A percentile compares a stretch with the other conserved stretches of the same genome.
Evolutionary conservation across 345 rosid species (phyloP).

Genomic region (Carallia brachiata): DNA sequence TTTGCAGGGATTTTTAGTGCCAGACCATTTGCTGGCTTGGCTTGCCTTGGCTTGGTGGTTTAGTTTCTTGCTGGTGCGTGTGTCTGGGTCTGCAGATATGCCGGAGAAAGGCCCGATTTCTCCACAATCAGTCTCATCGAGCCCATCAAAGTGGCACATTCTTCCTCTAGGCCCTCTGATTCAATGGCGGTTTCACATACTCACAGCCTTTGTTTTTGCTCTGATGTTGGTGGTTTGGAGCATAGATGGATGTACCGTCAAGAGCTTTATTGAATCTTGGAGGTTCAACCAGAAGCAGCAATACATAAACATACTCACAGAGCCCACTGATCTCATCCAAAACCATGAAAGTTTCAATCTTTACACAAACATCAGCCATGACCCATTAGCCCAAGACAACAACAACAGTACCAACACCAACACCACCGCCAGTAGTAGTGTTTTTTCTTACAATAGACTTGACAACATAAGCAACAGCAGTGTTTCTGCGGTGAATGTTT

Average conservation of each 20-base stretch:
- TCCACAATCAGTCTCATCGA: conserved; percentile 19
- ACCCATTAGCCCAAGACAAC: conserved; percentile 17
- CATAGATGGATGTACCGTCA: conserved; percentile 61
- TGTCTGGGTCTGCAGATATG: conserved; percentile 37
- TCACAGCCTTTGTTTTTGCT: conserved; percentile 56
- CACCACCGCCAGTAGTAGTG: too few relatives aligned
- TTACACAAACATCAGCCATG: conserved; percentile 3
- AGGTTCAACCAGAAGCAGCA: conserved; percentile 38
- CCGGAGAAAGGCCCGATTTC: conserved; percentile 52
- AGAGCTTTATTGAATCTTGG: conserved; percentile 55
- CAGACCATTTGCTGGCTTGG: too few relatives aligned
- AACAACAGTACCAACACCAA: neutral
- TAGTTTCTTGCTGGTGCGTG: neutral
- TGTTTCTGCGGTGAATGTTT: conserved; percentile 10
- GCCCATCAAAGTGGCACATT: conserved; percentile 22
- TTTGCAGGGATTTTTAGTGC: too few relatives aligned
- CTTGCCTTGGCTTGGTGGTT: neutral
- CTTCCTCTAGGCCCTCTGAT: conserved; percentile 40
- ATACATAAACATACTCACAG: neutral
- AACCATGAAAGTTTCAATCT: conserved; percentile 5
- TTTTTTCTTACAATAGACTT: neutral
- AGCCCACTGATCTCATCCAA: conserved; percentile 15
- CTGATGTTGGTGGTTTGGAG: conserved; percentile 67
- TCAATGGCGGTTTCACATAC: conserved; percentile 71
- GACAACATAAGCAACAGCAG: neutral